phyloP scores from a whole-genome alignment of 768 basidiomycete genomes.

The Rhodosporidiobolus sp. region DNA sequence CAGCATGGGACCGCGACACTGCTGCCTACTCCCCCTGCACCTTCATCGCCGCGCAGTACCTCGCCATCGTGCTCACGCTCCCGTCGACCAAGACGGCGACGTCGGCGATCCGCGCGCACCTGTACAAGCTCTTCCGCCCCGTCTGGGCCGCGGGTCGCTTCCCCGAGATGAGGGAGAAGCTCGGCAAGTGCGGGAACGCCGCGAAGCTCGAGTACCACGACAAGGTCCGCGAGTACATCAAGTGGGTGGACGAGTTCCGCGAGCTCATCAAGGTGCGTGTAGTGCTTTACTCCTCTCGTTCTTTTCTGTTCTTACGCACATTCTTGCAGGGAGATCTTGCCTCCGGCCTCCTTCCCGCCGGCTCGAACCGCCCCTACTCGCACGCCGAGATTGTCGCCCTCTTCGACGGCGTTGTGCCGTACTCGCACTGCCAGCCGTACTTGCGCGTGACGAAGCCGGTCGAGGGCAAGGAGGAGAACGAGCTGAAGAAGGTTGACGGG shows the following conservation, averaged over 20 bases:
- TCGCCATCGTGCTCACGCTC: slow-evolving; percentile 68
- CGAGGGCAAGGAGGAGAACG: slow-evolving; percentile 33
- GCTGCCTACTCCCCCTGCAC: slow-evolving; percentile 45
- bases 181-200: slow-evolving; percentile 55
- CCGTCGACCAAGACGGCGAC: slow-evolving; percentile 61
- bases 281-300: neutral
- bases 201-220: slow-evolving; percentile 42
- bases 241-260: slow-evolving; percentile 62
- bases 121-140: slow-evolving; percentile 88
- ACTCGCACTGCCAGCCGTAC: slow-evolving; percentile 72
- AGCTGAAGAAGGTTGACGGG: slow-evolving; percentile 24
- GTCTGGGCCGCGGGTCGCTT: slow-evolving; percentile 59
- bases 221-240: slow-evolving; percentile 55
- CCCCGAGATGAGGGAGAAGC: slow-evolving; percentile 66
- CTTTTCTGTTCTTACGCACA: neutral
- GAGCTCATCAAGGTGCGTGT: slow-evolving; percentile 58
- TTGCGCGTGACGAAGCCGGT: slow-evolving; percentile 53
- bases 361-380: slow-evolving; percentile 29
- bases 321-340: slow-evolving; percentile 14
- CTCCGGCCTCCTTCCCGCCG: slow-evolving; percentile 11
- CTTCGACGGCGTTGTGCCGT: slow-evolving; percentile 53
- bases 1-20: slow-evolving; percentile 4
- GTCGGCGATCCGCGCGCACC: slow-evolving; percentile 81
- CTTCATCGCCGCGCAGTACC: slow-evolving; percentile 74
- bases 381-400: slow-evolving; percentile 18